Evolutionary conservation across 306 rosid species (phyloP).

Genomic region (Dalbergia cochinchinensis): DNA sequence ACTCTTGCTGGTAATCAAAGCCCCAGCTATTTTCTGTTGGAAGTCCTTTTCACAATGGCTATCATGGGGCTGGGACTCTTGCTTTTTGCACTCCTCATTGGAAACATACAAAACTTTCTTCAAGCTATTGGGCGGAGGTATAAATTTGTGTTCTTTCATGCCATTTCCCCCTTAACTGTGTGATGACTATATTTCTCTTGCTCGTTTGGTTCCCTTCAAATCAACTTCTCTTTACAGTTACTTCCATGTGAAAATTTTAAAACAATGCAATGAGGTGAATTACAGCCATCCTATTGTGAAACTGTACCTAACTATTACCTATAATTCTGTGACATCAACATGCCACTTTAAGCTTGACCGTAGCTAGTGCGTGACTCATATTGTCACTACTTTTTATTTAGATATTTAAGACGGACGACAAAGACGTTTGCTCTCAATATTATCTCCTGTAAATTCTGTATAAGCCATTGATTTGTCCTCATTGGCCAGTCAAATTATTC

Average conservation of each 20-base stretch:
- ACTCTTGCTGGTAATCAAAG: slow-evolving; percentile 80
- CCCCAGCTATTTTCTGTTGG: slow-evolving; percentile 81
- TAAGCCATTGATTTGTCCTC: neutral
- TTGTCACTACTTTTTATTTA: slow-evolving; percentile 8
- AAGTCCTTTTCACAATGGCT: slow-evolving; percentile 81
- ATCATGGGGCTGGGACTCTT: slow-evolving; percentile 83
- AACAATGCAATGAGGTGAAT: neutral
- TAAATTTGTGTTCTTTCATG: slow-evolving; percentile 5
- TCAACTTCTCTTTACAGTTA: slow-evolving; percentile 7
- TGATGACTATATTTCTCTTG: slow-evolving; percentile 16
- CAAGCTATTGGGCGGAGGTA: slow-evolving; percentile 90
- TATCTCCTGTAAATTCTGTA: neutral
- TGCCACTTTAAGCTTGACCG: slow-evolving; percentile 19
- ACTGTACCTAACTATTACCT: neutral
- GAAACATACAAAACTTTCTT: slow-evolving; percentile 93
- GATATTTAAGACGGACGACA: slow-evolving; percentile 16
- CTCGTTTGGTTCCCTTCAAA: neutral
- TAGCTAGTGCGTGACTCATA: neutral
- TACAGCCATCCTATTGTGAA: neutral
- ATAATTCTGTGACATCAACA: neutral
- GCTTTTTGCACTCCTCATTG: slow-evolving; percentile 90
- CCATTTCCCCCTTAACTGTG: neutral
- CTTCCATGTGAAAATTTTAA: slow-evolving; percentile 4
- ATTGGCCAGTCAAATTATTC: slow-evolving; percentile 20
- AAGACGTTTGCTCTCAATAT: neutral